Evolutionary conservation across 306 rosid genomes (phyloP).

Genomic region (Corylus avellana): DNA sequence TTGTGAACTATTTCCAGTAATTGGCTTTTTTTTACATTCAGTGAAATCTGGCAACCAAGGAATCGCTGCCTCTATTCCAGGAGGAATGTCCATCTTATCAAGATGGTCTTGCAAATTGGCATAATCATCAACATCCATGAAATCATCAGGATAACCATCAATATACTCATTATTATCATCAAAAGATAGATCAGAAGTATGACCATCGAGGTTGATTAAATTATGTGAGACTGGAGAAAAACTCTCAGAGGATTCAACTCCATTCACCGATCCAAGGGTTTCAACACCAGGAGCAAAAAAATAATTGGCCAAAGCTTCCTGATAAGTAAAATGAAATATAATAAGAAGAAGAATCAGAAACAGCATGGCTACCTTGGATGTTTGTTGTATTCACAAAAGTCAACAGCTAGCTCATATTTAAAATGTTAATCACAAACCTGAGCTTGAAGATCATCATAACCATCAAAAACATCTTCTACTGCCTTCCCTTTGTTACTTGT

Average conservation of each 20-base stretch:
- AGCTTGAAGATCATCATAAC: constrained; percentile 37
- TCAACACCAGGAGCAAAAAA: constrained; percentile 36
- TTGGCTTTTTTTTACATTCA: constrained; percentile 19
- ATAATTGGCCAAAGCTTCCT: constrained; percentile 39
- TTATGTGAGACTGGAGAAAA: constrained; percentile 39
- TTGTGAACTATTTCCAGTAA: constrained; percentile 40
- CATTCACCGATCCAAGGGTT: constrained; percentile 40
- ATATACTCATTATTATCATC: constrained; percentile 46
- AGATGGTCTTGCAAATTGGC: constrained; percentile 60
- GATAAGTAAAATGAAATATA: constrained; percentile 29
- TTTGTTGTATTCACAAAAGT: constrained; percentile 6
- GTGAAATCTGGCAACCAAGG: constrained; percentile 59
- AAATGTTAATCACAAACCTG: constrained; percentile 49
- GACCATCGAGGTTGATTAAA: constrained; percentile 49
- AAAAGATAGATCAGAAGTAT: constrained; percentile 48
- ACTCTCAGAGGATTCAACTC: constrained; percentile 45
- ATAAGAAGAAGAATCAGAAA: not conserved
- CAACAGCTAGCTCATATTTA: constrained; percentile 18
- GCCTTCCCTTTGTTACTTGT: constrained; percentile 59
- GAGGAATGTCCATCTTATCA: constrained; percentile 66
- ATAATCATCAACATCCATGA: constrained; percentile 56
- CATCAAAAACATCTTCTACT: constrained; percentile 34
- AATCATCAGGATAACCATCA: constrained; percentile 45
- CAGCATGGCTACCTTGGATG: constrained; percentile 12
- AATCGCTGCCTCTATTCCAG: constrained; percentile 78